Percentiles rank a stretch among this genome's conserved stretches.
Conservation (phyloP, 768 basidiomycete genomes). For the Solioccasus polychromus region DNA sequence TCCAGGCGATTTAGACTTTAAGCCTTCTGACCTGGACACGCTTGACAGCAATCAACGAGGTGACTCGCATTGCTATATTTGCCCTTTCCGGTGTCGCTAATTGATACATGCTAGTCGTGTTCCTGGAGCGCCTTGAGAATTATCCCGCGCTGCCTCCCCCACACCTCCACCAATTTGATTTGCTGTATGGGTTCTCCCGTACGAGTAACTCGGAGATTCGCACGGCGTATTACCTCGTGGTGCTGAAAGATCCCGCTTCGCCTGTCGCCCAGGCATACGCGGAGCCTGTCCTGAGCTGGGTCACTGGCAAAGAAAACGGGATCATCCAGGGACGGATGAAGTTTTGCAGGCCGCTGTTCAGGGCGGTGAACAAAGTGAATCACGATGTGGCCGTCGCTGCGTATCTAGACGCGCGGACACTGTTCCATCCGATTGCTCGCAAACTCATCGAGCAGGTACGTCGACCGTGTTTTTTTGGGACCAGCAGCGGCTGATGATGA, state of each 20-base stretch:
- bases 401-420: slow-evolving; percentile 30
- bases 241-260: slow-evolving; percentile 38
- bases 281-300: slow-evolving; percentile 43
- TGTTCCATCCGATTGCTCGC: slow-evolving; percentile 52
- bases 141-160: slow-evolving; percentile 40
- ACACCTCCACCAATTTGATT: slow-evolving; percentile 42
- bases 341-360: slow-evolving; percentile 50
- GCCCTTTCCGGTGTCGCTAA: not conserved
- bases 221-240: slow-evolving; percentile 49
- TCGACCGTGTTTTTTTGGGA: not conserved
- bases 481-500: not conserved
- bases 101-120: slow-evolving; percentile 52
- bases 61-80: slow-evolving; percentile 9
- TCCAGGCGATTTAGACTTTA: slow-evolving; percentile 39
- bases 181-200: slow-evolving; percentile 41
- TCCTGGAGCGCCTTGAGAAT: slow-evolving; percentile 51
- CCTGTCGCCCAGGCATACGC: slow-evolving; percentile 31
- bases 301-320: slow-evolving; percentile 39
- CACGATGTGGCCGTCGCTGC: slow-evolving; percentile 32
- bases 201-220: slow-evolving; percentile 52
- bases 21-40: slow-evolving; percentile 40
- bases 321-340: slow-evolving; percentile 54
- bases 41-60: slow-evolving; percentile 54
- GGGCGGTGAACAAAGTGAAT: slow-evolving; percentile 38
- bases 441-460: slow-evolving; percentile 49